Evolutionary conservation across 2,329 filamentous ascomycete species (phyloP), one percentile per base, ranked within the genome.

Genomic region (Alternaria metachromatica): DNA sequence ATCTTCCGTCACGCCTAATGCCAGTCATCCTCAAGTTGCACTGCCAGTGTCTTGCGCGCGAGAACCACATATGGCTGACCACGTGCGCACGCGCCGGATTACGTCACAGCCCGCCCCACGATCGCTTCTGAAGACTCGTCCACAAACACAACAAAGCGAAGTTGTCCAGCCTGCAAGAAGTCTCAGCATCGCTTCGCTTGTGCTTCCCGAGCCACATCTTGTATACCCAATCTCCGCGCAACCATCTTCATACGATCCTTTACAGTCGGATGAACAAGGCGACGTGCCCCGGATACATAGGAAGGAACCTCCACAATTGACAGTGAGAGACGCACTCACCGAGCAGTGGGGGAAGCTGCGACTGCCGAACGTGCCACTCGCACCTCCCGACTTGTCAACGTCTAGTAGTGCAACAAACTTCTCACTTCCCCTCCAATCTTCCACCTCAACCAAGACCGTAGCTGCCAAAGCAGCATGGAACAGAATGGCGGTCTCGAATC

Each of bases 51-150:
- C 41, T 23, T 21, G 20, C 28, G 23, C 48, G 9, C 25, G 15
- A 25, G 46, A 37, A n/a, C 7, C 33, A 12, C 26, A 11, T 28
- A 28, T 49, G 28, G 37, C n/a, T 46, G n/a, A 15, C 30, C 53
- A 61, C 23, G 46, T 64, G 48, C 53, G 41, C 48, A 62, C 41
- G 48, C 54, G 49, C 28, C 48, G 25, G n/a, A 43, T 45, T 41
- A 28, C 28, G 18, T 57, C 62, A 62, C 41, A 37, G 28, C 25
- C 30, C 26, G n/a, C 26, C 37, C 15, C 12, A 11, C n/a, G 13
- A 13, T 13, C 28, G 5, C 12, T 51, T 12, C 23, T 30, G 4
- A 41, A 30, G 26, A 21, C 23, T 20, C 25, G 49, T 53, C 13
- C 28, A 28, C 13, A 50, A 51, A 51, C 49, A 53, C 11, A 6